These are phyloP conservation scores for Chlorella sp. DNA, from an alignment of 139 green algal species.

Conservation along the genomic window DNA sequence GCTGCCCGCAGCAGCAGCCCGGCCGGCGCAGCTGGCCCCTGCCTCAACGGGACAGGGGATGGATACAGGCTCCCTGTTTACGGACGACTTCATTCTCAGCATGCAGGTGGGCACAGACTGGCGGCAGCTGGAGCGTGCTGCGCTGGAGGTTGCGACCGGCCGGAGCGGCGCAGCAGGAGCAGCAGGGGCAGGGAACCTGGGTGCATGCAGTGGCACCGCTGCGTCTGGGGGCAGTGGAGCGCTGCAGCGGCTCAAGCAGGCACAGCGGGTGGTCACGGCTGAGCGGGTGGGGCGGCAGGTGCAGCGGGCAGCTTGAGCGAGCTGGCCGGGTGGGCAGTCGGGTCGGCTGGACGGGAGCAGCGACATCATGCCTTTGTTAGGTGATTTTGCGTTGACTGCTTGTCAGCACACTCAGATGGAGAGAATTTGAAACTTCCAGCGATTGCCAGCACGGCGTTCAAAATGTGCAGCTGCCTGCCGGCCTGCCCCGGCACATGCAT, in stretches of 20 bases:
- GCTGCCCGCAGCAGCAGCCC: neutral
- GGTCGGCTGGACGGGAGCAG: no score
- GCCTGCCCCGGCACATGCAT: no score
- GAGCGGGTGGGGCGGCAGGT: constrained; percentile 9
- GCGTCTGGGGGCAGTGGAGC: neutral
- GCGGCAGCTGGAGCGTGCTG: neutral
- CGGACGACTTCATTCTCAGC: neutral
- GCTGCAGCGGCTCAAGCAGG: constrained; percentile 20
- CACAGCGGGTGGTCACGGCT: neutral
- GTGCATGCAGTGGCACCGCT: no score
- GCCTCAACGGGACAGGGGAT: neutral
- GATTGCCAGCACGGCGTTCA: no score
- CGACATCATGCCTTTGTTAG: no score
- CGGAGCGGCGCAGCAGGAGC: neutral
- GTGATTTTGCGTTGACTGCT: no score
- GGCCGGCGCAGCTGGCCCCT: neutral
- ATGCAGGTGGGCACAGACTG: constrained; percentile 14
- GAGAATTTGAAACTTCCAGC: no score
- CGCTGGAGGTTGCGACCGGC: neutral
- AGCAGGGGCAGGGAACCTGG: neutral
- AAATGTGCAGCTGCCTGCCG: no score
- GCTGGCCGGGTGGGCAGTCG: neutral
- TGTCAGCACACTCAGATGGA: no score
- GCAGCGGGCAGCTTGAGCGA: neutral
- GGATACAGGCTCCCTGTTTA: neutral